phyloP scores from a whole-genome alignment of 1,139 yeast species.

The Geotrichum restrictum region DNA sequence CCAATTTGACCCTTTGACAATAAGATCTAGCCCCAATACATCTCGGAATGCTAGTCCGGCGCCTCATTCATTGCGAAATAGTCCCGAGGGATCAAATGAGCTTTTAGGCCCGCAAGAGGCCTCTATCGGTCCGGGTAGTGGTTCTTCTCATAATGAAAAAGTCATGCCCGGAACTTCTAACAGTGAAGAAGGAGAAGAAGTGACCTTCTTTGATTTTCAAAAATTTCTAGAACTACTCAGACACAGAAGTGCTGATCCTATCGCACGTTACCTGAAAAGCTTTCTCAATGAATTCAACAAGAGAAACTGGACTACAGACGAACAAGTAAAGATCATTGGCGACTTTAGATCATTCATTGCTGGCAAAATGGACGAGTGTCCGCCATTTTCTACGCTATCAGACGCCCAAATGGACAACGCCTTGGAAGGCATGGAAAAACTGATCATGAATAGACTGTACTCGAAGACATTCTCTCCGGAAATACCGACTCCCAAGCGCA shows the following conservation, averaged over 20 bases:
- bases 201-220: slow-evolving; percentile 70
- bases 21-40: background rate
- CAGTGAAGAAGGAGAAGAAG: slow-evolving; percentile 25
- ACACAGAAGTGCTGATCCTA: slow-evolving; percentile 77
- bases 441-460: slow-evolving; percentile 83
- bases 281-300: slow-evolving; percentile 68
- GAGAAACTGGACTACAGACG: slow-evolving; percentile 68
- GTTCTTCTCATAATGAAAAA: slow-evolving; percentile 9
- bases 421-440: slow-evolving; percentile 86
- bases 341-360: slow-evolving; percentile 66
- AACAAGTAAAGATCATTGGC: slow-evolving; percentile 67
- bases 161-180: background rate
- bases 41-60: background rate
- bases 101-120: background rate
- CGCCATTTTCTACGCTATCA: slow-evolving; percentile 71
- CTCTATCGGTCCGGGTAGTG: background rate
- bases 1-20: slow-evolving; percentile 35
- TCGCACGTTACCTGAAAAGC: slow-evolving; percentile 78
- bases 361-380: slow-evolving; percentile 58
- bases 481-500: slow-evolving; percentile 45
- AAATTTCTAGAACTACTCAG: slow-evolving; percentile 68
- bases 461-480: slow-evolving; percentile 78
- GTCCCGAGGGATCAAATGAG: background rate
- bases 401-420: slow-evolving; percentile 65
- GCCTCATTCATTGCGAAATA: background rate